Evolutionary conservation across 768 basidiomycete species (phyloP), one percentile per base, ranked within the genome.

Genomic region (Flagelloscypha sp.): DNA sequence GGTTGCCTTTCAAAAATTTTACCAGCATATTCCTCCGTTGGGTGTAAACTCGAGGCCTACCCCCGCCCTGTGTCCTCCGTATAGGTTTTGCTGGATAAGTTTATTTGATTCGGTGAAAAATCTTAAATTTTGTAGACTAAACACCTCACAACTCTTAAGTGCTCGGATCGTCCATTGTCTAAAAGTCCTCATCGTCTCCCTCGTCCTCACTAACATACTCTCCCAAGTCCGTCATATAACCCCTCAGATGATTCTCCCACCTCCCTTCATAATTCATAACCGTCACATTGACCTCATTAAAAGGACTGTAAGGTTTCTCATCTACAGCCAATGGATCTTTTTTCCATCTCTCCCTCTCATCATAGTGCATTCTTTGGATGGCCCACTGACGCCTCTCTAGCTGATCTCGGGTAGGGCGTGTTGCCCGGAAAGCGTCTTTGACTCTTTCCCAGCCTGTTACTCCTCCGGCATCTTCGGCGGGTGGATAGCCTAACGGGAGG

Each of bases 201-300:
- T n/a, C n/a, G n/a, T n/a, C n/a, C n/a, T n/a, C n/a, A n/a, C n/a
- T n/a, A n/a, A n/a, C n/a, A n/a, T n/a, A n/a, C 28, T 37, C 36
- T 17, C 36, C 36, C 29, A 20, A 31, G 15, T 30, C 13, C 19
- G 30, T 28, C 13, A 11, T n/a, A 20, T 30, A 37, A 5, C 36
- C 28, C 31, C 31, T 28, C 11, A 38, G 28, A 23, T 43, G 38
- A 24, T 40, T 43, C 27, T 40, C 41, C 41, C 41, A 43, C 12
- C 41, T 16, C 17, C 31, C 38, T 27, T 43, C 33, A 16, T 43
- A 33, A 18, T 39, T 43, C 38, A 43, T 40, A 16, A 17, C 13
- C 11, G 17, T 35, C 10, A 43, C 38, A 40, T 40, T 21, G 7
- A 38, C 37, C 20, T 43, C 41, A 15, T 24, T 24, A 24, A 43